phyloP scores from a whole-genome alignment of 352 stramenopile species.

The Phytophthora uliginosa region DNA sequence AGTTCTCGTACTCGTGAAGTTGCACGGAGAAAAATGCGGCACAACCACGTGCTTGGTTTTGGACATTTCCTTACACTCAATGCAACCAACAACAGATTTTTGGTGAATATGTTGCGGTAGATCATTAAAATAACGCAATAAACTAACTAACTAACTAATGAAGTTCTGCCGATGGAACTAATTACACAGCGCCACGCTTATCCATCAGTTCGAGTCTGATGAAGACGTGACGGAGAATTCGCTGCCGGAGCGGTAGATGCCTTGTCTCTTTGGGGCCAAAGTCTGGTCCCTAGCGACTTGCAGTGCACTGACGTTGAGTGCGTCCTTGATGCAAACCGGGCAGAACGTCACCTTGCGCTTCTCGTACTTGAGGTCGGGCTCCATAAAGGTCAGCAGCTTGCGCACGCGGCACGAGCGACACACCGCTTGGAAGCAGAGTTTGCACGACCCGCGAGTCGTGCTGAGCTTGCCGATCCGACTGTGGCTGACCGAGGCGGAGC shows the following conservation, averaged over 20 bases:
- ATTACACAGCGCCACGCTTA: background rate
- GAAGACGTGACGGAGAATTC: conserved; percentile 39
- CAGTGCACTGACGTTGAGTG: conserved; percentile 33
- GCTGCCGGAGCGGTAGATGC: conserved; percentile 16
- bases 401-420: conserved; percentile 48
- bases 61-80: too few relatives aligned
- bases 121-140: conserved; percentile 16
- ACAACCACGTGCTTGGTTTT: too few relatives aligned
- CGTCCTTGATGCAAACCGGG: conserved; percentile 51
- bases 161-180: conserved; percentile 17
- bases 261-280: conserved; percentile 14
- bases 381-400: conserved; percentile 52
- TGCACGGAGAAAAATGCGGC: too few relatives aligned
- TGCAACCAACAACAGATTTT: too few relatives aligned
- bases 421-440: conserved; percentile 52
- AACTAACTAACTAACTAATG: conserved; percentile 1
- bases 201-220: conserved; percentile 20
- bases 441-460: conserved; percentile 45
- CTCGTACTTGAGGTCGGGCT: conserved; percentile 41
- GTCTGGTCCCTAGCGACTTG: conserved; percentile 35
- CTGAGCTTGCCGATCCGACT: conserved; percentile 38
- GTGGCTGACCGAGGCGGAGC: conserved; percentile 21
- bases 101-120: conserved; percentile 9
- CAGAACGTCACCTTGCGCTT: conserved; percentile 61
- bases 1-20: too few relatives aligned